A percentile compares a stretch with the other conserved stretches of the same genome.
These are phyloP conservation scores for Harringtonia aguacate DNA, from an alignment of 2,329 filamentous ascomycete species.

Conservation along the genomic window DNA sequence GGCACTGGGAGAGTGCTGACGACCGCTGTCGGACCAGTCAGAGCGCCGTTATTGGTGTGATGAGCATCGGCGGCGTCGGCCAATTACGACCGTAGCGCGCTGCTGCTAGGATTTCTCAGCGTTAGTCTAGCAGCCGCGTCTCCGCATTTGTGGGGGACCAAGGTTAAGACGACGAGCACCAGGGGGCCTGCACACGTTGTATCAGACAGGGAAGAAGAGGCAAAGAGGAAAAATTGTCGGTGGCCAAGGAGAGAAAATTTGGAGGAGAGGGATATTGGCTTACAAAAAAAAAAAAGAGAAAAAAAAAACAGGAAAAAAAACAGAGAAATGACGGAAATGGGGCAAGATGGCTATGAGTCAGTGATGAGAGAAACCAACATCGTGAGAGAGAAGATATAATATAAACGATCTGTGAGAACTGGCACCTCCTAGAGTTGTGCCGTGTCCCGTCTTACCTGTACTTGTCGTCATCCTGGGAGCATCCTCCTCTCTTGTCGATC, in stretches of 20 bases:
- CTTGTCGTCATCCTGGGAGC: too few species aligned
- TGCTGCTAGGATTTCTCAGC: not conserved
- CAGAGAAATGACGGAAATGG: not conserved
- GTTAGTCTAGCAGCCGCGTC: not conserved
- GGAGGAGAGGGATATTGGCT: not conserved
- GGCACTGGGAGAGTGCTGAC: too few species aligned
- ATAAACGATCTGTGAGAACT: too few species aligned
- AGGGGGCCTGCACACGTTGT: not conserved
- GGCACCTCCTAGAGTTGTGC: too few species aligned
- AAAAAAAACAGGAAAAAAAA: not conserved
- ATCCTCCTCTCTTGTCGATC: too few species aligned
- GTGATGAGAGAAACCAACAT: too few species aligned
- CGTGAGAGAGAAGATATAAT: too few species aligned
- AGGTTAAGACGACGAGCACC: not conserved
- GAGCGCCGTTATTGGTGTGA: too few species aligned
- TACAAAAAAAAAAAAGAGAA: not conserved
- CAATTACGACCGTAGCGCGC: not conserved
- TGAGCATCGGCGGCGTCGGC: not conserved
- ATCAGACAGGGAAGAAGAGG: not conserved
- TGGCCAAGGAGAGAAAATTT: not conserved
- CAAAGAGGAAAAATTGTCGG: not conserved
- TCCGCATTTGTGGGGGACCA: slow-evolving; percentile 4
- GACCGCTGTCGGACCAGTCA: too few species aligned
- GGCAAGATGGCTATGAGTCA: too few species aligned
- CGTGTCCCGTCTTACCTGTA: too few species aligned